These are phyloP conservation scores for Entomortierella chlamydospora DNA, from an alignment of 192 early-diverging fungal species.

Conservation along the genomic window DNA sequence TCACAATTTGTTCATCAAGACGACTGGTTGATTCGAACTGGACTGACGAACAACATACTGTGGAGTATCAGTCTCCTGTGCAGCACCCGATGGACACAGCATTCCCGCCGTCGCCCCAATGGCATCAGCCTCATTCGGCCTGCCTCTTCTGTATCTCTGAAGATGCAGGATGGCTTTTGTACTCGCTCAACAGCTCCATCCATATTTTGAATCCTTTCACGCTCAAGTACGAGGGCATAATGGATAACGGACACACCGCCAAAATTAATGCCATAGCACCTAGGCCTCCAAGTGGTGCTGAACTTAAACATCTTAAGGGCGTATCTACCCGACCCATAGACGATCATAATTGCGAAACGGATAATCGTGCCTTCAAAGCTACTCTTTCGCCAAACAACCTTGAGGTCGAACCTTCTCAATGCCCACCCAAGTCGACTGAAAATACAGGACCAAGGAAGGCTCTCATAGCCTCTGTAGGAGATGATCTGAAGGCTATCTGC, in stretches of 20 bases:
- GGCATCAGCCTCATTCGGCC: constrained; percentile 48
- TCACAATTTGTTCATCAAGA: no score
- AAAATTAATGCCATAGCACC: constrained; percentile 35
- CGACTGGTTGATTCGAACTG: no score
- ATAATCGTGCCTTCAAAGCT: not conserved
- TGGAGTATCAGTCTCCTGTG: not conserved
- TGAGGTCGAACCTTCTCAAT: no score
- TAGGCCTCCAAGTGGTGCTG: not conserved
- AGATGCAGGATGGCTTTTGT: constrained; percentile 35
- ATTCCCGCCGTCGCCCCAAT: constrained; percentile 49
- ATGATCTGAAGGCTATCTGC: constrained; percentile 26
- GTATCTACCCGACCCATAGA: not conserved
- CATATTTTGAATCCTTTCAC: constrained; percentile 50
- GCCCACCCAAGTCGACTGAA: not conserved
- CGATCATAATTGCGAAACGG: not conserved
- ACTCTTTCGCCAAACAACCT: not conserved
- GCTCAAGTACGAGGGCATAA: constrained; percentile 27
- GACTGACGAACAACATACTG: no score
- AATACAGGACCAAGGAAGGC: not conserved
- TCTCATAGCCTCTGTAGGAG: constrained; percentile 26
- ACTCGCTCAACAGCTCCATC: constrained; percentile 40
- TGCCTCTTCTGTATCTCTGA: constrained; percentile 22
- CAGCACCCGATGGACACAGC: constrained; percentile 15
- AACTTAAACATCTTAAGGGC: not conserved
- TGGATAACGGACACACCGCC: constrained; percentile 5